Evolutionary conservation across 2,329 filamentous ascomycete species (phyloP).

Genomic region (Ceratocystiopsis sp.): DNA sequence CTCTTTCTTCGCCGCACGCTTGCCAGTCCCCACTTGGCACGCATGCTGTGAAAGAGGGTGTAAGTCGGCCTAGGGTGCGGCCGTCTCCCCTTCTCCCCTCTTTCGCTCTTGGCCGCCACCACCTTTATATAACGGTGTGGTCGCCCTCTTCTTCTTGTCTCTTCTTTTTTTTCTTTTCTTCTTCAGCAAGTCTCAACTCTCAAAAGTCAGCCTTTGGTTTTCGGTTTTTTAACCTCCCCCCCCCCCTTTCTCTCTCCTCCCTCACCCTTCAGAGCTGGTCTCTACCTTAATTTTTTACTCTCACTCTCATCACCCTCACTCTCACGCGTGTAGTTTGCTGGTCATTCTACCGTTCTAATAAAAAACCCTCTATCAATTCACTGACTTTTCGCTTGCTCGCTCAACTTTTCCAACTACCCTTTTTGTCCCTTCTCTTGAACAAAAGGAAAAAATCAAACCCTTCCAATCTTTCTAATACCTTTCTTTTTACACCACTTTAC

Average conservation of each 20-base stretch:
- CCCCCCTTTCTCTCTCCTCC: constrained; percentile 11
- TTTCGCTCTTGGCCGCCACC: constrained; percentile 17
- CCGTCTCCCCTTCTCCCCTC: constrained; percentile 9
- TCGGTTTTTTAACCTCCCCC: constrained; percentile 33
- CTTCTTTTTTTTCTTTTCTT: constrained; percentile 34
- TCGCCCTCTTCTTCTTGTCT: constrained; percentile 22
- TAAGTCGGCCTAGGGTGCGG: no score
- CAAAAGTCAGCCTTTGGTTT: constrained; percentile 34
- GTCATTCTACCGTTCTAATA: constrained; percentile 15
- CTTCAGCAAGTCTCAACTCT: constrained; percentile 45
- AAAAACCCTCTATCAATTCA: constrained; percentile 20
- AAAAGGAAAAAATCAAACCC: background rate
- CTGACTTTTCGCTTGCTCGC: constrained; percentile 40
- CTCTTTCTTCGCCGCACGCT: no score
- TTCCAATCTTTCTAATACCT: background rate
- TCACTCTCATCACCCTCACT: constrained; percentile 1
- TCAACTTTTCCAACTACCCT: constrained; percentile 19
- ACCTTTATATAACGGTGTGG: constrained; percentile 24
- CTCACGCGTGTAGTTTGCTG: constrained; percentile 7
- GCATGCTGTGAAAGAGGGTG: no score
- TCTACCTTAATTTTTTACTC: constrained; percentile 12
- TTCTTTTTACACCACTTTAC: background rate
- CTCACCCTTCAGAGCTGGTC: constrained; percentile 18
- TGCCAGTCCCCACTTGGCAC: no score
- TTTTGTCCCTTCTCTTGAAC: constrained; percentile 11